Conservation (phyloP, 768 basidiomycete genomes). For the Macrolepiota fuliginosa region DNA sequence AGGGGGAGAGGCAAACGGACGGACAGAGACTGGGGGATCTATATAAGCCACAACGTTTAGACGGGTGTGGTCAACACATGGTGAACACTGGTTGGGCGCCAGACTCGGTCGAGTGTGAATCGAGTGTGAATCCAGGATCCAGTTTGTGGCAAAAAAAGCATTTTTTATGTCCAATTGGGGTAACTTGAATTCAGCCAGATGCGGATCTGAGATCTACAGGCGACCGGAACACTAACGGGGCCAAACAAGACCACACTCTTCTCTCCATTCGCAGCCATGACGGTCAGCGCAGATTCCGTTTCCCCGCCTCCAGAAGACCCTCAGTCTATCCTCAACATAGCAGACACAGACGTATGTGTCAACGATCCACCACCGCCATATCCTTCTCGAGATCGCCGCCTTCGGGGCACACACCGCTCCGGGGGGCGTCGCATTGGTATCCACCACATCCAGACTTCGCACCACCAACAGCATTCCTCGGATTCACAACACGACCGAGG, state of each 20-base stretch:
- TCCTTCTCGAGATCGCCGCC: slow-evolving; percentile 46
- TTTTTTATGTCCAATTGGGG: too few relatives aligned
- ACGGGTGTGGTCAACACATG: too few relatives aligned
- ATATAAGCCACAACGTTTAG: too few relatives aligned
- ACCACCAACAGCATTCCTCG: slow-evolving; percentile 1
- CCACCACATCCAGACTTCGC: slow-evolving; percentile 20
- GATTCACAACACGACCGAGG: slow-evolving; percentile 18
- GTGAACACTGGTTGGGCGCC: too few relatives aligned
- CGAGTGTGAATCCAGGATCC: too few relatives aligned
- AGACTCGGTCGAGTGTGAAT: too few relatives aligned
- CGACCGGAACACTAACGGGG: neutral
- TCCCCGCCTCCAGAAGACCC: neutral
- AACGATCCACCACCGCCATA: slow-evolving; percentile 74
- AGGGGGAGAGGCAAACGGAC: too few relatives aligned
- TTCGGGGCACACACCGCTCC: slow-evolving; percentile 22
- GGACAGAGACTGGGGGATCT: too few relatives aligned
- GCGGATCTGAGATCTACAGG: too few relatives aligned
- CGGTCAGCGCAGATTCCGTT: neutral
- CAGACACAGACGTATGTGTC: slow-evolving; percentile 1
- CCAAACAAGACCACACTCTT: slow-evolving; percentile 6
- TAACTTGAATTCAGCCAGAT: too few relatives aligned
- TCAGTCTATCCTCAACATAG: neutral
- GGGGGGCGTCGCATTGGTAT: slow-evolving; percentile 25
- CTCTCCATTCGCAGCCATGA: neutral
- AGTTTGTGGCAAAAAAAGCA: too few relatives aligned